Percentiles rank a stretch among this genome's conserved stretches.
These are phyloP conservation scores for Ajuga chamaepitys DNA, from an alignment of 257 asterid species.

Conservation along the genomic window DNA sequence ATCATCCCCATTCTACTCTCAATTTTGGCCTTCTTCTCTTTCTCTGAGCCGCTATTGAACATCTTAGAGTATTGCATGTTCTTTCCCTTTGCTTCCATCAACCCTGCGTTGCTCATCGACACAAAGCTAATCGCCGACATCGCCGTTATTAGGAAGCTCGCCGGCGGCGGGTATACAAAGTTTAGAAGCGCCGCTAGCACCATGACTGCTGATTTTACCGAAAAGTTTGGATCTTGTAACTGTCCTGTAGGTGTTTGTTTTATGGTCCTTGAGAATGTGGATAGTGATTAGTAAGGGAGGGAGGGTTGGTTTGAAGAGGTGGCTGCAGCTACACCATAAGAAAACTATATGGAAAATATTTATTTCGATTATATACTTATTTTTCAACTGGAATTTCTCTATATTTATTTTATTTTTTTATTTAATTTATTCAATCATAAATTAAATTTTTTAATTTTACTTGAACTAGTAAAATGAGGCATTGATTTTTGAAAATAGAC, in stretches of 20 bases:
- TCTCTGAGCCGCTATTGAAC: neutral
- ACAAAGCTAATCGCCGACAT: conserved; percentile 27
- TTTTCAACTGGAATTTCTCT: too few relatives aligned
- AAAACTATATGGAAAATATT: neutral
- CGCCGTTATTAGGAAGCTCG: conserved; percentile 32
- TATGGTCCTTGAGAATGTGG: neutral
- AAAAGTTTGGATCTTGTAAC: neutral
- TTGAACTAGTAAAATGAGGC: too few relatives aligned
- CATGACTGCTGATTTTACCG: neutral
- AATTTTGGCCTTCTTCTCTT: conserved; percentile 1
- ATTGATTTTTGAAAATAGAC: too few relatives aligned
- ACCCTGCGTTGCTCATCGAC: conserved; percentile 29
- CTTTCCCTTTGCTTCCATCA: conserved; percentile 41
- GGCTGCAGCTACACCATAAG: neutral
- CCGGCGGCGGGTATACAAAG: conserved; percentile 29
- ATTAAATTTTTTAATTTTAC: too few relatives aligned
- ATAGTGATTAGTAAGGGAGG: too few relatives aligned
- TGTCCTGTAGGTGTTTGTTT: neutral
- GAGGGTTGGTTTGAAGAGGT: neutral
- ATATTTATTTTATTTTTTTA: too few relatives aligned
- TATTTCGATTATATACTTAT: too few relatives aligned
- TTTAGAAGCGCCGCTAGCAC: conserved; percentile 18
- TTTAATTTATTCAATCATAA: too few relatives aligned
- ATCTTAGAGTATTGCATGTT: conserved; percentile 54
- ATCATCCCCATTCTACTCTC: conserved; percentile 43